Evolutionary conservation across 2,329 filamentous ascomycete species (phyloP).

Genomic region (Pestalotiopsis sp.): DNA sequence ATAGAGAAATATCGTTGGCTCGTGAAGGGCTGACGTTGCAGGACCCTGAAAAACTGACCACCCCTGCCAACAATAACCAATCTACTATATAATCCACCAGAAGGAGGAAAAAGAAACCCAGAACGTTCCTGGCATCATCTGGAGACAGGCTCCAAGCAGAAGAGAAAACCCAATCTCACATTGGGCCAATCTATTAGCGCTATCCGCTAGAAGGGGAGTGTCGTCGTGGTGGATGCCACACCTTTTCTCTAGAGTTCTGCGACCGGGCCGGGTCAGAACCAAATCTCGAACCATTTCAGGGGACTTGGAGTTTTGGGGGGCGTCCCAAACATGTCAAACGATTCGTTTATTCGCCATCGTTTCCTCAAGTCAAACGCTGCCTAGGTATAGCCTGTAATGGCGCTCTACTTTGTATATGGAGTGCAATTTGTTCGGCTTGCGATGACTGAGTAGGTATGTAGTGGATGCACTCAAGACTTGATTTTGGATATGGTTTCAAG

Average conservation of each 20-base stretch:
- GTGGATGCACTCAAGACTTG: no score
- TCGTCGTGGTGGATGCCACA: constrained; percentile 8
- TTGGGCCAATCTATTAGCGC: constrained; percentile 5
- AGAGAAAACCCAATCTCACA: constrained; percentile 3
- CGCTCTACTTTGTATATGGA: no score
- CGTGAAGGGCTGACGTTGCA: background rate
- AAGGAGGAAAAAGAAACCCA: background rate
- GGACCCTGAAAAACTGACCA: constrained; percentile 1
- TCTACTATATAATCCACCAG: background rate
- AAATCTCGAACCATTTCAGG: background rate
- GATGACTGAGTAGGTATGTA: no score
- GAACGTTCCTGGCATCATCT: constrained; percentile 6
- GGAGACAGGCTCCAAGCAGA: background rate
- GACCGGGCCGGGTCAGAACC: background rate
- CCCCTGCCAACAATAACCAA: background rate
- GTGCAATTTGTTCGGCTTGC: no score
- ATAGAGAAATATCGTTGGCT: background rate
- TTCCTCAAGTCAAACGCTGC: background rate
- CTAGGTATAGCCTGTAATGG: background rate
- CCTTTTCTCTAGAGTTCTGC: background rate
- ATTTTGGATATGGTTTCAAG: no score
- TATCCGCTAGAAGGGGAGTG: background rate
- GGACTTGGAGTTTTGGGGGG: background rate
- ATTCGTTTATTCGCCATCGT: background rate
- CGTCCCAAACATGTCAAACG: background rate